phyloP scores from a whole-genome alignment of 352 stramenopile species.

The Phytopythium ostracodes region DNA sequence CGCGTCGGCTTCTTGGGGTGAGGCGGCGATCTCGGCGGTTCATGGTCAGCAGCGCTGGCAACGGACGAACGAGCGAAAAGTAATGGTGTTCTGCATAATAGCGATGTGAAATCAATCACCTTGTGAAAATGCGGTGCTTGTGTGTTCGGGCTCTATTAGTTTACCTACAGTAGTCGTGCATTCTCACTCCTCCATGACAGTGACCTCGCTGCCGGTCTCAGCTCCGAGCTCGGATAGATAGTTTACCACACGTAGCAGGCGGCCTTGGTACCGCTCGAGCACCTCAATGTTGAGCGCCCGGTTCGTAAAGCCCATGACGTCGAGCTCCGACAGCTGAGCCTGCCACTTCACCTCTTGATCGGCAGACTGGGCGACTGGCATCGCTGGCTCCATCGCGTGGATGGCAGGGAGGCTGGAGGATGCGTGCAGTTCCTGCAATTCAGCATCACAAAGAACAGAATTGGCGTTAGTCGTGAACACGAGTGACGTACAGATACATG shows the following conservation, averaged over 20 bases:
- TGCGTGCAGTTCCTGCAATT: conserved; percentile 26
- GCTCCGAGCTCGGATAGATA: conserved; percentile 64
- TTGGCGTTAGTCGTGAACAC: not conserved
- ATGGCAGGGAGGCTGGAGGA: conserved; percentile 36
- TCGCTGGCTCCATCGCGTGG: conserved; percentile 66
- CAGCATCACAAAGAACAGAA: conserved; percentile 6
- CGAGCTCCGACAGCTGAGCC: conserved; percentile 57
- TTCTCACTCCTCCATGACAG: conserved; percentile 41
- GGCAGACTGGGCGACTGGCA: conserved; percentile 41
- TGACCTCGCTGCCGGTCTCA: conserved; percentile 13
- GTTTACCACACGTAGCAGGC: conserved; percentile 80
- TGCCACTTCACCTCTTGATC: conserved; percentile 60
- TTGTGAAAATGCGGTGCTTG: not conserved
- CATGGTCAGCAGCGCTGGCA: too few relatives aligned
- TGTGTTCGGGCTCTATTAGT: conserved; percentile 5
- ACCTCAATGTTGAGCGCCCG: conserved; percentile 57
- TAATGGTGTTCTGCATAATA: not conserved
- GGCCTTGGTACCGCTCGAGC: conserved; percentile 78
- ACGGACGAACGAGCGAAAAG: not conserved
- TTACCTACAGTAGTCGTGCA: conserved; percentile 3
- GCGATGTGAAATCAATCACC: not conserved
- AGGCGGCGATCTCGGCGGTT: too few relatives aligned
- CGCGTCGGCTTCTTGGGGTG: conserved; percentile 66
- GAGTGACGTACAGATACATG: not conserved
- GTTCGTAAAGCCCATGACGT: conserved; percentile 72